Evolutionary conservation across 192 early-diverging fungal genomes (phyloP), one percentile per base, ranked within the genome.

Genomic region (Coemansia guatemalensis): DNA sequence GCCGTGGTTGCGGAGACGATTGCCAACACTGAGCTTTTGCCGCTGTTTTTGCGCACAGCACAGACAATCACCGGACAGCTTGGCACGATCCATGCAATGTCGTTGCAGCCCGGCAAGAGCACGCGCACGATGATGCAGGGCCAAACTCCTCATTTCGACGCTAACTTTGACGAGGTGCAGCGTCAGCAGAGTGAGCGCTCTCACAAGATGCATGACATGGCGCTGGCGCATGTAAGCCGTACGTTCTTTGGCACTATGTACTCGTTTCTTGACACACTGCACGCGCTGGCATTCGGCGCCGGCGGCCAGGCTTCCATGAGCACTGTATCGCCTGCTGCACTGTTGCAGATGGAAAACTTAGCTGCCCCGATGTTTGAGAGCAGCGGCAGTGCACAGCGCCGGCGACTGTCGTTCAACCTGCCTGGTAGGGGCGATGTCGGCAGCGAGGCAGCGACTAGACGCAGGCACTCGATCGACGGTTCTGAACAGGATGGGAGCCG

Each of bases 231-330:
- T n/a, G 67, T 83, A 21, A 85, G 85, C 58, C 84, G 87, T 39
- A 84, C 88, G 0, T 91, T 95, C 68, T 78, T 90, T 69, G 88
- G 88, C 21, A 85, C 88, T 3, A 56, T 91, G 48, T 91, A 87
- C 56, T 83, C 86, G 14, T 88, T 94, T 66, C 71, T 95, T 48
- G 95, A 97, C 65, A 88, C 92, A 21, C 83, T 95, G n/a, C 86
- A 89, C 12, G 83, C 87, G 59, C 68, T 90, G 27, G 88, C 73
- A 2, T 81, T 81, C 21, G 60, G 41, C 50, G 65, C 73, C 8
- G 39, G 39, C 39, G 39, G 39, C 14, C 39, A 44, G 39, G 14
- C 12, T 17, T 17, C 39, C 14, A 44, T 44, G 39, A 44, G 39
- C 14, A 12, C 39, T 44, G 39, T 17, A 44, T 44, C 14, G 14